Evolutionary conservation across 352 stramenopile genomes (phyloP).

Genomic region (Peronospora belbahrii): DNA sequence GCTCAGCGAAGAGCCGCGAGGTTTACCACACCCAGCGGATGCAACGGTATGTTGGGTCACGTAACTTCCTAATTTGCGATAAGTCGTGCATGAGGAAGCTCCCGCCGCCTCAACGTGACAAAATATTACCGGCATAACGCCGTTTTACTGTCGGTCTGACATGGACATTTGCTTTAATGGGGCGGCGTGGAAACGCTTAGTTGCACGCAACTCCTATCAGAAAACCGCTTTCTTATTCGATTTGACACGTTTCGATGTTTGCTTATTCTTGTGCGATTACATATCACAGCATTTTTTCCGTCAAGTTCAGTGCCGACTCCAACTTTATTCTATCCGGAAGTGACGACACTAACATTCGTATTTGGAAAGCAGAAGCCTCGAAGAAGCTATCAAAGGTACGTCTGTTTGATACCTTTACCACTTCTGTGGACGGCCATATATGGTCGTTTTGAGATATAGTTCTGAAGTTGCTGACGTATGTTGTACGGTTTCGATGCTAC

Average conservation of each 20-base stretch:
- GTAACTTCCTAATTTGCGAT: neutral
- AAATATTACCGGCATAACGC: conserved; percentile 1
- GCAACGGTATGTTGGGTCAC: conserved; percentile 81
- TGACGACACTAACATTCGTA: conserved; percentile 98
- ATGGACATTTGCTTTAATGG: conserved; percentile 4
- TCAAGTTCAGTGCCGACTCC: conserved; percentile 81
- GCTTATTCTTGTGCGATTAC: conserved; percentile 2
- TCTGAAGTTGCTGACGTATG: conserved; percentile 19
- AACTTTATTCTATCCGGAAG: conserved; percentile 97
- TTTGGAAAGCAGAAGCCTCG: conserved; percentile 97
- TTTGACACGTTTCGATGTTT: conserved; percentile 7
- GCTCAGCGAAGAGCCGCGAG: conserved; percentile 79
- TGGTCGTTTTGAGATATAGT: conserved; percentile 5
- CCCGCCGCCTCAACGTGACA: conserved; percentile 8
- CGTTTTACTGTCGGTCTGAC: conserved; percentile 6
- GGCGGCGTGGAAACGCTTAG: conserved; percentile 1
- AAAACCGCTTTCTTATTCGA: conserved; percentile 14
- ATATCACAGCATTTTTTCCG: conserved; percentile 58
- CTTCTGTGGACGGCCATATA: conserved; percentile 1
- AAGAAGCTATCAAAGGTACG: conserved; percentile 90
- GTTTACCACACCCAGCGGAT: conserved; percentile 99
- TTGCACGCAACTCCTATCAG: neutral
- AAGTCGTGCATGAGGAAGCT: conserved; percentile 3
- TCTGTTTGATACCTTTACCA: neutral
- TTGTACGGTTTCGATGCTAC: conserved; percentile 13